phyloP scores from a whole-genome alignment of 176 grass and related monocot genomes.

The Typha latifolia region DNA sequence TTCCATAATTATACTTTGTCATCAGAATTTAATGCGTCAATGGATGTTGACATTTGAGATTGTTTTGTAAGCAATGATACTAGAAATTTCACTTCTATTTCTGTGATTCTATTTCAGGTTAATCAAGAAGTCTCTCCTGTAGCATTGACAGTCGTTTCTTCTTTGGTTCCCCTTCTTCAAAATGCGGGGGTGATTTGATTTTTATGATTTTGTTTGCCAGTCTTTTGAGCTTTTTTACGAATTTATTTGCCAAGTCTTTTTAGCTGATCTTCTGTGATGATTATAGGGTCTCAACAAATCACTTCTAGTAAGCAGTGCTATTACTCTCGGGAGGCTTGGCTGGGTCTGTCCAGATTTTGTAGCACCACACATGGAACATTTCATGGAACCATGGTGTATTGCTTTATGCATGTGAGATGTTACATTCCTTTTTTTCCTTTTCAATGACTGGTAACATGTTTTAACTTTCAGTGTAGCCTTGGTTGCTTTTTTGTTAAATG shows the following conservation, averaged over 20 bases:
- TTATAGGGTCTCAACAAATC: constrained; percentile 74
- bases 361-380: constrained; percentile 86
- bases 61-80: too few species aligned
- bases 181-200: constrained; percentile 43
- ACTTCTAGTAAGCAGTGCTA: constrained; percentile 86
- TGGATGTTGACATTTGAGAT: too few species aligned
- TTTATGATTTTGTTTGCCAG: background rate
- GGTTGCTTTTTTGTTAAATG: too few species aligned
- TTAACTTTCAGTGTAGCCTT: too few species aligned
- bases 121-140: constrained; percentile 76
- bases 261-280: constrained; percentile 14
- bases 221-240: too few species aligned
- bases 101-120: constrained; percentile 34
- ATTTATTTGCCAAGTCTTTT: background rate
- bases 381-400: constrained; percentile 88
- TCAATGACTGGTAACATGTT: too few species aligned
- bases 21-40: too few species aligned
- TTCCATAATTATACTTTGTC: too few species aligned
- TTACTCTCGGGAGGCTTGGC: constrained; percentile 87
- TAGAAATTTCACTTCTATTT: background rate
- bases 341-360: constrained; percentile 92
- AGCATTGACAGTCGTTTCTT: constrained; percentile 67
- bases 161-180: constrained; percentile 61
- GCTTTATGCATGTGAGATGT: constrained; percentile 71
- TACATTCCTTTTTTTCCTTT: background rate